phyloP scores from a whole-genome alignment of 2,329 filamentous ascomycete species.

The Cytospora paraplurivora region DNA sequence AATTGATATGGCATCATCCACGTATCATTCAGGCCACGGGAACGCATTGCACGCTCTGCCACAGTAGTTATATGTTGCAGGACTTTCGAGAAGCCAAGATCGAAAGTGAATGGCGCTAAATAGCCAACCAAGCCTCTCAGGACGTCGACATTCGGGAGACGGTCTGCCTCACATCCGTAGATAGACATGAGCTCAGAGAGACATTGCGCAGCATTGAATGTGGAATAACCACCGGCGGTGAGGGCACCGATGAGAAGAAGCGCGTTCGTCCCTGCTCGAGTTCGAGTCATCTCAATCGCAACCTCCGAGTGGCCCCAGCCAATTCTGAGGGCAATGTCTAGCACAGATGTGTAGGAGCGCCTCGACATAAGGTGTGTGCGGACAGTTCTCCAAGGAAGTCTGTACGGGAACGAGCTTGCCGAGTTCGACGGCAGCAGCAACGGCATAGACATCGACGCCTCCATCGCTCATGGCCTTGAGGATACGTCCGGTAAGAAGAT shows the following conservation, averaged over 20 bases:
- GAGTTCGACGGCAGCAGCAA: neutral
- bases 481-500: neutral
- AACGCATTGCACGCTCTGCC: no score
- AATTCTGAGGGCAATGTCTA: neutral
- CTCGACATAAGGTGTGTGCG: neutral
- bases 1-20: no score
- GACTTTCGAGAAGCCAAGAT: no score
- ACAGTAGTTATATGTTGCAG: no score
- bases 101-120: no score
- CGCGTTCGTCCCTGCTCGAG: neutral
- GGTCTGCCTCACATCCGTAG: no score
- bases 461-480: neutral
- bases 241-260: neutral
- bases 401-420: neutral
- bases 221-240: no score
- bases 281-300: neutral
- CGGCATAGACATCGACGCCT: neutral
- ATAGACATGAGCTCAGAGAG: no score
- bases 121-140: no score
- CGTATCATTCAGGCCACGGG: no score
- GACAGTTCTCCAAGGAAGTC: neutral
- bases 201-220: no score
- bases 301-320: neutral
- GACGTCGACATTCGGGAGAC: no score
- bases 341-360: neutral